These are phyloP conservation scores for Penicillium fimorum DNA, from an alignment of 495 filamentous ascomycete genomes.

Conservation along the genomic window DNA sequence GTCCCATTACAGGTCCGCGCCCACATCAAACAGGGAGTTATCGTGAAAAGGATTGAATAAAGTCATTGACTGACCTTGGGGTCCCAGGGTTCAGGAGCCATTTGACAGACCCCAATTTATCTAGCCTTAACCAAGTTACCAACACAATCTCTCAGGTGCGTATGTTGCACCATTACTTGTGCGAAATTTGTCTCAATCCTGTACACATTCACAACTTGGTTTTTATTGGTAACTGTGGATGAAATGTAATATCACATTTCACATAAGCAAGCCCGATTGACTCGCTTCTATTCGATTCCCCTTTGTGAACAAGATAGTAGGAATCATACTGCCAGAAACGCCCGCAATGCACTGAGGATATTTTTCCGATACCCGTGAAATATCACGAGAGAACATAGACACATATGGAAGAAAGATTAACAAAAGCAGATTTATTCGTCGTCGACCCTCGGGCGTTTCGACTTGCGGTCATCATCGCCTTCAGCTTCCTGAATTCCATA, in stretches of 20 bases:
- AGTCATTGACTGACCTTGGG: background rate
- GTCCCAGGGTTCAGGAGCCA: background rate
- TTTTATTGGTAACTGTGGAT: background rate
- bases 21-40: background rate
- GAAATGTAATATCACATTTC: background rate
- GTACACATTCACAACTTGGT: background rate
- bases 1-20: background rate
- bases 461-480: constrained; percentile 49
- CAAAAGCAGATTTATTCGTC: constrained; percentile 52
- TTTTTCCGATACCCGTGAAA: constrained; percentile 10
- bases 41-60: background rate
- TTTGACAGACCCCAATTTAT: background rate
- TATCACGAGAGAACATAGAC: constrained; percentile 5
- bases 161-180: background rate
- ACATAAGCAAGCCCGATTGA: background rate
- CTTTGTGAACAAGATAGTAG: constrained; percentile 11
- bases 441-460: constrained; percentile 78
- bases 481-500: constrained; percentile 82
- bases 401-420: constrained; percentile 12
- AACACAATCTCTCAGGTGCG: no score
- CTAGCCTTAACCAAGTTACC: no score
- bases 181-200: background rate
- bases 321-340: constrained; percentile 23
- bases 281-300: constrained; percentile 9
- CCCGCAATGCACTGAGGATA: constrained; percentile 30